Percentiles rank a stretch among this genome's conserved stretches.
Evolutionary conservation across 202 grass and related monocot genomes (phyloP).

Genomic region (Brachypodium distachyon): DNA sequence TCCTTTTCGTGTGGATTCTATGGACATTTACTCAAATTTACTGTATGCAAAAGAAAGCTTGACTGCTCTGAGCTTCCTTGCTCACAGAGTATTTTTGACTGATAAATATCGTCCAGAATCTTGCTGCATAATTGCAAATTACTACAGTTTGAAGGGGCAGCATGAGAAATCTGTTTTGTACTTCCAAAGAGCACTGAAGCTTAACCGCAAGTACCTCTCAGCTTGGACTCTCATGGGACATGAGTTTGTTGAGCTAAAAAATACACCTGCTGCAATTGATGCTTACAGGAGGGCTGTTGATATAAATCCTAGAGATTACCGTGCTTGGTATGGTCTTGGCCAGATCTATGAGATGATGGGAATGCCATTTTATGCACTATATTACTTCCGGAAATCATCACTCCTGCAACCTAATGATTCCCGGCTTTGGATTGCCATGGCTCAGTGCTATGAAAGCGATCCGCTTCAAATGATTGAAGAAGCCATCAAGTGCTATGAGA

Average conservation of each 20-base stretch:
- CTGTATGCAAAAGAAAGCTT: slow-evolving; percentile 95
- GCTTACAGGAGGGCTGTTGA: slow-evolving; percentile 94
- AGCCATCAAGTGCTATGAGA: slow-evolving; percentile 92
- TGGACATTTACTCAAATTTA: slow-evolving; percentile 96
- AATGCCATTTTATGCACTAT: slow-evolving; percentile 88
- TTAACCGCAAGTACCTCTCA: slow-evolving; percentile 90
- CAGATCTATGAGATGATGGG: slow-evolving; percentile 99
- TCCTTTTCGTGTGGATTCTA: slow-evolving; percentile 92
- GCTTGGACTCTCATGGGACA: slow-evolving; percentile 99
- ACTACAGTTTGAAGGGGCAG: slow-evolving; percentile 93
- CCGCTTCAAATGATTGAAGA: slow-evolving; percentile 87
- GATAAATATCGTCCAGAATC: slow-evolving; percentile 95
- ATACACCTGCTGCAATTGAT: slow-evolving; percentile 94
- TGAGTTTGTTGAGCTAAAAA: slow-evolving; percentile 97
- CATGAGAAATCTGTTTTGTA: slow-evolving; percentile 98
- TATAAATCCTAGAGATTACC: slow-evolving; percentile 94
- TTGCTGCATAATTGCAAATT: slow-evolving; percentile 96
- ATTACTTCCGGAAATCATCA: slow-evolving; percentile 88
- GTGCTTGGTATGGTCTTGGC: slow-evolving; percentile 97
- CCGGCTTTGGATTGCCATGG: slow-evolving; percentile 97
- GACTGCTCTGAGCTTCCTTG: slow-evolving; percentile 84
- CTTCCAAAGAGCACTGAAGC: slow-evolving; percentile 90
- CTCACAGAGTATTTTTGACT: slow-evolving; percentile 92
- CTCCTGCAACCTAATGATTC: slow-evolving; percentile 87
- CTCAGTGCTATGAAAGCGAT: slow-evolving; percentile 92